A percentile compares a stretch with the other conserved stretches of the same genome.
phyloP scores from a whole-genome alignment of 2,329 filamentous ascomycete species.

The Blastomyces silverae region DNA sequence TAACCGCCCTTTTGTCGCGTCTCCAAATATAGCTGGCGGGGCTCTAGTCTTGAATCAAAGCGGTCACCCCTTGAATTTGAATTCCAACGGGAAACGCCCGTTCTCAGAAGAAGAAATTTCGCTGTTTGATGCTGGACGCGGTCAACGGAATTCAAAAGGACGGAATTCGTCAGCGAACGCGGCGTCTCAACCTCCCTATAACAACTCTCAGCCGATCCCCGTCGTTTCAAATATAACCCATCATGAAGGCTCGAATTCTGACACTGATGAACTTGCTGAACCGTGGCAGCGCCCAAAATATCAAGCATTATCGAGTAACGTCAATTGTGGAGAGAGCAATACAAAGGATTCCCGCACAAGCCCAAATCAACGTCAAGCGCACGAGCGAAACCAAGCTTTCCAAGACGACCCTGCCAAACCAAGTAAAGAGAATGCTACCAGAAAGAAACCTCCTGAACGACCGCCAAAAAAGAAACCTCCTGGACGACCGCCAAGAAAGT shows the following conservation, averaged over 20 bases:
- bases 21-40: not conserved
- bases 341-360: not conserved
- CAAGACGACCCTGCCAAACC: not conserved
- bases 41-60: not conserved
- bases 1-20: too few relatives aligned
- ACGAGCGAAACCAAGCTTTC: not conserved
- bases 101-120: not conserved
- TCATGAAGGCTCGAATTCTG: not conserved
- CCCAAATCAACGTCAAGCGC: not conserved
- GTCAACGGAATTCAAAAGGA: not conserved
- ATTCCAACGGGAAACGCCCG: not conserved
- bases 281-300: not conserved
- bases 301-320: not conserved
- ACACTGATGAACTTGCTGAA: conserved; percentile 9
- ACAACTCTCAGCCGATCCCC: not conserved
- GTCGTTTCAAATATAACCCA: not conserved
- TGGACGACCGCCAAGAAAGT: not conserved
- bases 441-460: not conserved
- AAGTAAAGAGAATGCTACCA: not conserved
- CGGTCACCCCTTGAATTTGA: not conserved
- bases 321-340: not conserved
- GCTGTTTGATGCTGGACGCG: too few relatives aligned
- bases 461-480: not conserved
- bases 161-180: not conserved
- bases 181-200: not conserved